These are phyloP conservation scores for Trametes cingulata DNA, from an alignment of 768 basidiomycete genomes.

Conservation along the genomic window DNA sequence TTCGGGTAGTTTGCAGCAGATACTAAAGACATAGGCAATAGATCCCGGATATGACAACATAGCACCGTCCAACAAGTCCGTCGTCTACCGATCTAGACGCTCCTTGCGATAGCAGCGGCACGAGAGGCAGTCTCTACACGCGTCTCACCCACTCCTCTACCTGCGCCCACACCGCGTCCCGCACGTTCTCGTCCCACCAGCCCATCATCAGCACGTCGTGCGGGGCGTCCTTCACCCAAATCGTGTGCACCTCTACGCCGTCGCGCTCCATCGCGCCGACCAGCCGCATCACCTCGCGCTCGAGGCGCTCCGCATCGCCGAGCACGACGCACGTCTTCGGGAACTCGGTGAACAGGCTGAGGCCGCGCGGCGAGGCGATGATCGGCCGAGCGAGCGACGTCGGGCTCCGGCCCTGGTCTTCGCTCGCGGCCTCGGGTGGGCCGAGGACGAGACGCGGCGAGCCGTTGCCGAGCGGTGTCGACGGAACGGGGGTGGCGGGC, in stretches of 20 bases:
- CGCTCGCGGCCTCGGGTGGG: constrained; percentile 34
- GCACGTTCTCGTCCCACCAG: constrained; percentile 46
- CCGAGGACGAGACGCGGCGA: not conserved
- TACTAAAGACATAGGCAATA: no score
- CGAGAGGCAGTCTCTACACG: not conserved
- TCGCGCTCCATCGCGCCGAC: constrained; percentile 35
- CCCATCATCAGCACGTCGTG: constrained; percentile 49
- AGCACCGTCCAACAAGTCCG: no score
- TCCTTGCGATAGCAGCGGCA: no score
- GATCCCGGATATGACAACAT: no score
- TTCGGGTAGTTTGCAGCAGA: no score
- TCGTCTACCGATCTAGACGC: no score
- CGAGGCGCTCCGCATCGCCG: constrained; percentile 54
- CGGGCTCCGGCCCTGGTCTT: constrained; percentile 25
- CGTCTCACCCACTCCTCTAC: constrained; percentile 37
- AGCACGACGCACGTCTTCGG: constrained; percentile 46
- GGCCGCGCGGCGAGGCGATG: constrained; percentile 35
- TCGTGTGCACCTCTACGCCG: constrained; percentile 28
- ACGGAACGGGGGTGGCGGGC: constrained; percentile 22
- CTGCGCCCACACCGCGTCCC: constrained; percentile 40
- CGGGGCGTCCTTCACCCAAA: constrained; percentile 33
- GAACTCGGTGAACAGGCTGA: constrained; percentile 47
- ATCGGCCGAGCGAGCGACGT: constrained; percentile 29
- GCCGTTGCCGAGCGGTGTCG: constrained; percentile 11
- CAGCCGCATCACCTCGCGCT: constrained; percentile 47